These are phyloP conservation scores for Bipolaris oryzae DNA, from an alignment of 2,329 filamentous ascomycete species.

Conservation along the genomic window DNA sequence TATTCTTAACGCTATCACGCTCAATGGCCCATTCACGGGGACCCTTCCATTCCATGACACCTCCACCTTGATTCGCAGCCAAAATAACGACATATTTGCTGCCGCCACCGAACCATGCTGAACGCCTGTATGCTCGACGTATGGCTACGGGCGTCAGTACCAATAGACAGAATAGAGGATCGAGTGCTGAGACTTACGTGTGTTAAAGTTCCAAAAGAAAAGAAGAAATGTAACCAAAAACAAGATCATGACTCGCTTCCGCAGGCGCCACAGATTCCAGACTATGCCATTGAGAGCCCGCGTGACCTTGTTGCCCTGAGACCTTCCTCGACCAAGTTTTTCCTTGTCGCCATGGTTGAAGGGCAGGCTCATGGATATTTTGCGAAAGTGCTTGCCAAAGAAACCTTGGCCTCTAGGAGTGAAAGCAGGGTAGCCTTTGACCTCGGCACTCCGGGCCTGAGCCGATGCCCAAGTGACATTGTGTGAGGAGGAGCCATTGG, in stretches of 20 bases:
- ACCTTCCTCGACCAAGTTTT: conserved; percentile 67
- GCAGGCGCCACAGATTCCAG: conserved; percentile 67
- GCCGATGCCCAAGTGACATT: conserved; percentile 81
- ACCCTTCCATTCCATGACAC: conserved; percentile 99
- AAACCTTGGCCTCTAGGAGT: conserved; percentile 83
- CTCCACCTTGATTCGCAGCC: conserved; percentile 90
- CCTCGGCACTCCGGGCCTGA: conserved; percentile 74
- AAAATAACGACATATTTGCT: conserved; percentile 93
- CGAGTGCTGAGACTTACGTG: conserved; percentile 65
- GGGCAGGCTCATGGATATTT: conserved; percentile 79
- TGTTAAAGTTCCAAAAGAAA: conserved; percentile 69
- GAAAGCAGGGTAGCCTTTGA: conserved; percentile 78
- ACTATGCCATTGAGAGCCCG: conserved; percentile 48
- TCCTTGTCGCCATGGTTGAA: conserved; percentile 76
- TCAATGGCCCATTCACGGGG: conserved; percentile 98
- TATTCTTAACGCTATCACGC: conserved; percentile 93
- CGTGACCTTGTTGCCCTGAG: conserved; percentile 43
- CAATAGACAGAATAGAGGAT: neutral
- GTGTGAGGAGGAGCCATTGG: conserved; percentile 55
- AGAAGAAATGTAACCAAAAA: conserved; percentile 66
- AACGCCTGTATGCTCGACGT: conserved; percentile 69
- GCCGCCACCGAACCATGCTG: conserved; percentile 78
- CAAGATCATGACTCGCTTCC: conserved; percentile 65
- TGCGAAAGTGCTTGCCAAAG: conserved; percentile 82
- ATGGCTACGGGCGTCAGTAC: conserved; percentile 55